These are phyloP conservation scores for Nymphaea thermarum DNA, from an alignment of 164 flowering plant genomes.

Conservation along the genomic window DNA sequence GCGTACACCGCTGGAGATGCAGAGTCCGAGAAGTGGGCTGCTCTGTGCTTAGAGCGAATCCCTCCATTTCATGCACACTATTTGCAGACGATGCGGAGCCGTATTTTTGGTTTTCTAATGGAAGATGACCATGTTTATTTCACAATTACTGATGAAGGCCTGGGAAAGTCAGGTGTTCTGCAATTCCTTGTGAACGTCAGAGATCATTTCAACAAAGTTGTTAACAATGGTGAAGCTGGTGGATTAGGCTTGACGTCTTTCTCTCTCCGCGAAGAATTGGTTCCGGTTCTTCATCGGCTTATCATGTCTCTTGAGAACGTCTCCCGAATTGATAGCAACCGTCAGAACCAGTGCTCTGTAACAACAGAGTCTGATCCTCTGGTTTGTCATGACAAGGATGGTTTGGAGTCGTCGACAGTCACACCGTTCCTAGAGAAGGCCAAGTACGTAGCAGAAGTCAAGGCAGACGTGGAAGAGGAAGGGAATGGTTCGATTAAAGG, in stretches of 20 bases:
- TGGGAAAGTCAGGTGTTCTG: slow-evolving; percentile 33
- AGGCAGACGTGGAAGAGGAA: not conserved
- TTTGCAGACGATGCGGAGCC: slow-evolving; percentile 37
- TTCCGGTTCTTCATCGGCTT: slow-evolving; percentile 41
- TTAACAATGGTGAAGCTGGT: slow-evolving; percentile 33
- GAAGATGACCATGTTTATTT: slow-evolving; percentile 66
- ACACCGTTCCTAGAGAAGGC: slow-evolving; percentile 55
- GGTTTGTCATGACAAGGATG: slow-evolving; percentile 14
- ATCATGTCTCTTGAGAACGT: slow-evolving; percentile 33
- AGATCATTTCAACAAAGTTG: slow-evolving; percentile 53
- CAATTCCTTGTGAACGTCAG: slow-evolving; percentile 48
- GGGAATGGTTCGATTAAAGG: not conserved
- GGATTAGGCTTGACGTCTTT: slow-evolving; percentile 23
- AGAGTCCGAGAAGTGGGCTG: slow-evolving; percentile 49
- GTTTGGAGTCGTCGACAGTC: slow-evolving; percentile 29
- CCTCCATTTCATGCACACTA: slow-evolving; percentile 66
- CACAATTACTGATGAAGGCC: slow-evolving; percentile 41
- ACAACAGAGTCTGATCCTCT: not conserved
- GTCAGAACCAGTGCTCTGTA: not conserved
- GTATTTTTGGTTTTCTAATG: slow-evolving; percentile 57
- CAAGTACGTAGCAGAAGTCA: not conserved
- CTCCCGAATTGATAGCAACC: not conserved
- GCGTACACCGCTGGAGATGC: slow-evolving; percentile 33
- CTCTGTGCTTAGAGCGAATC: slow-evolving; percentile 41
- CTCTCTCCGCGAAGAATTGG: slow-evolving; percentile 39